Percentiles rank a stretch among this genome's conserved stretches.
Conservation (phyloP, 257 asterid genomes). For the Jacaranda mimosifolia region DNA sequence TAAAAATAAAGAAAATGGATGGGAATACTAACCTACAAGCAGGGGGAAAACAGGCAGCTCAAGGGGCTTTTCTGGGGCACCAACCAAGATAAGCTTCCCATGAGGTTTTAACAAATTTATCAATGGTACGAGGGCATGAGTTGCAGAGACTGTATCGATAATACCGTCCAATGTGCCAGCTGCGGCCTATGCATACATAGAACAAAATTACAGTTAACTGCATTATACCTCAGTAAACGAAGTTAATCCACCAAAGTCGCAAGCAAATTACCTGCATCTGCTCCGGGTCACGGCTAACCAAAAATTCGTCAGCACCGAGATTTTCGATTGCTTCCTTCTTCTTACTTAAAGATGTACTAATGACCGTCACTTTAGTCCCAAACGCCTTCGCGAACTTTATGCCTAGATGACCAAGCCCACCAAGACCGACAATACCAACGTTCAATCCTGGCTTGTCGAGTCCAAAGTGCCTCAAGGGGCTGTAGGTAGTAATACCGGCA, state of each 20-base stretch:
- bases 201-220: not conserved
- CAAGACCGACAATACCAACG: slow-evolving; percentile 61
- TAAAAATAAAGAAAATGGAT: not conserved
- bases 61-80: slow-evolving; percentile 64
- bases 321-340: slow-evolving; percentile 55
- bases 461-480: slow-evolving; percentile 58
- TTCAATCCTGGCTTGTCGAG: slow-evolving; percentile 62
- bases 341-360: slow-evolving; percentile 54
- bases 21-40: slow-evolving; percentile 40
- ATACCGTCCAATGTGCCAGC: slow-evolving; percentile 59
- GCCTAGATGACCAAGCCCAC: slow-evolving; percentile 67
- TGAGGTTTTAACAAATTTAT: slow-evolving; percentile 52
- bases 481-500: slow-evolving; percentile 70
- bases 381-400: slow-evolving; percentile 69
- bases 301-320: slow-evolving; percentile 59
- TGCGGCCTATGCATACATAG: slow-evolving; percentile 50
- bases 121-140: slow-evolving; percentile 56
- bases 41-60: slow-evolving; percentile 59
- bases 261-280: slow-evolving; percentile 55
- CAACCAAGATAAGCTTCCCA: slow-evolving; percentile 66
- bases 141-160: slow-evolving; percentile 63
- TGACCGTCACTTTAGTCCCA: slow-evolving; percentile 61
- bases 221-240: too few species aligned
- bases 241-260: not conserved
- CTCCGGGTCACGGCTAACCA: slow-evolving; percentile 54